These are phyloP conservation scores for Yamadazyma dushanensis DNA, from an alignment of 1,139 yeast genomes.

Conservation along the genomic window DNA sequence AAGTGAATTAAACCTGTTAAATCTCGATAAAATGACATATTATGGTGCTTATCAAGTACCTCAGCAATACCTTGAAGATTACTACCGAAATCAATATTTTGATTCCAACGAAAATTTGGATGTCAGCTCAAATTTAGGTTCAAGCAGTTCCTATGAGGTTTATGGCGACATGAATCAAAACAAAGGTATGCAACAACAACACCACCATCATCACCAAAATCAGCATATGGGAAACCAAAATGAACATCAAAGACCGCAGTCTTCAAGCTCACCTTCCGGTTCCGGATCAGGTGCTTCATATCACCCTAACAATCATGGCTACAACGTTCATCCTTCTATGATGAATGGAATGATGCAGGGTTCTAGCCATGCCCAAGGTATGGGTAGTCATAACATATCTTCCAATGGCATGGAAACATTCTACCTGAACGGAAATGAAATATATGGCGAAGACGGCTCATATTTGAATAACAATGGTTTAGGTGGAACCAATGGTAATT, in stretches of 20 bases:
- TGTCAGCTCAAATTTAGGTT: slow-evolving; percentile 7
- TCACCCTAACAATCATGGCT: neutral
- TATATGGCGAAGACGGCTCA: slow-evolving; percentile 26
- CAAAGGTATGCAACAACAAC: slow-evolving; percentile 2
- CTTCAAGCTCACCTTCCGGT: slow-evolving; percentile 6
- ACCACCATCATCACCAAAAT: slow-evolving; percentile 12
- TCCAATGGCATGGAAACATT: slow-evolving; percentile 14
- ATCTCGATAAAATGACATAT: slow-evolving; percentile 41
- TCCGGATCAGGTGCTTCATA: slow-evolving; percentile 1
- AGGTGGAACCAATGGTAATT: slow-evolving; percentile 7
- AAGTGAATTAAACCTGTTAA: neutral
- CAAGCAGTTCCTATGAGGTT: slow-evolving; percentile 12
- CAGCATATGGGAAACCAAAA: slow-evolving; percentile 16
- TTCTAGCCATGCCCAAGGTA: neutral
- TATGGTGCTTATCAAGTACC: slow-evolving; percentile 46
- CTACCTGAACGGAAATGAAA: slow-evolving; percentile 22
- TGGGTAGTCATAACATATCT: neutral
- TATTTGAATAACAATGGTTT: slow-evolving; percentile 17
- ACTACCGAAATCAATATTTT: slow-evolving; percentile 30
- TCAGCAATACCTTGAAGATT: slow-evolving; percentile 40
- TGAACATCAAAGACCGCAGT: slow-evolving; percentile 9
- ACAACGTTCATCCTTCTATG: neutral
- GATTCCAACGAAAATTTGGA: slow-evolving; percentile 16
- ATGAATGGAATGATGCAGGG: slow-evolving; percentile 3
- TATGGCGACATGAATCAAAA: slow-evolving; percentile 9